Base-by-base conservation (phyloP, 768 basidiomycete genomes). In the Suillus hirtellus region DNA sequence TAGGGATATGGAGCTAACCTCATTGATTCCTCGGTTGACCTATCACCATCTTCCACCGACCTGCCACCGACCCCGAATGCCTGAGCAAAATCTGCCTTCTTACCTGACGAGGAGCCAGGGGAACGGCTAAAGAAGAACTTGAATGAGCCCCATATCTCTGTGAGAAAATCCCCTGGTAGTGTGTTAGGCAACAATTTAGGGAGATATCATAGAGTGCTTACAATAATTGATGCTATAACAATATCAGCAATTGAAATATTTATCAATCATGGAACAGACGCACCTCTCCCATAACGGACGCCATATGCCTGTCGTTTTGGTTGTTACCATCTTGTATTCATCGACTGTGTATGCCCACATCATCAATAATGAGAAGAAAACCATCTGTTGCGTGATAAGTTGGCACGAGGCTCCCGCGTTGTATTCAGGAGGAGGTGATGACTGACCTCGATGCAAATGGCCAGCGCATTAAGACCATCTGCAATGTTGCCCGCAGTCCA, bases 401-500 rank as follows among this genome's bases (percentile, higher is more conserved):
- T 8, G 6, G 37, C 21, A 60, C 61, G 60, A 69, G 64, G 63
- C 44, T 65, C 31, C 35, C 31, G 52, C 4, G 43, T 17, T 52
- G 19, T 14, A 14, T 50, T n/a, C 40, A 7, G 0, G 19, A 34
- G 60, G 24, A 34, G 60, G 24, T 61, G 50, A 21, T 44, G 37
- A 64, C 73, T 60, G 66, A 91, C 92, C 84, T 96, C 95, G 56
- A 96, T 85, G 66, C 90, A 92, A 37, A 87, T 92, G 19, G 89
- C 79, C 4, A 97, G 80, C 0, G 95, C 93, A 65, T 87, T 90
- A 37, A 96, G 76, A 1, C 95, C 95, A 63, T 96, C 84, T 1
- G 93, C 84, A 59, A 96, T 86, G 70, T 96, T 96, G 4, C 89
- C 88, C 42, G 80, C 76, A 2, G 93, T 92, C 94, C 95, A 95